Evolutionary conservation across 2,329 filamentous ascomycete genomes (phyloP).

Genomic region (Venturia nashicola): DNA sequence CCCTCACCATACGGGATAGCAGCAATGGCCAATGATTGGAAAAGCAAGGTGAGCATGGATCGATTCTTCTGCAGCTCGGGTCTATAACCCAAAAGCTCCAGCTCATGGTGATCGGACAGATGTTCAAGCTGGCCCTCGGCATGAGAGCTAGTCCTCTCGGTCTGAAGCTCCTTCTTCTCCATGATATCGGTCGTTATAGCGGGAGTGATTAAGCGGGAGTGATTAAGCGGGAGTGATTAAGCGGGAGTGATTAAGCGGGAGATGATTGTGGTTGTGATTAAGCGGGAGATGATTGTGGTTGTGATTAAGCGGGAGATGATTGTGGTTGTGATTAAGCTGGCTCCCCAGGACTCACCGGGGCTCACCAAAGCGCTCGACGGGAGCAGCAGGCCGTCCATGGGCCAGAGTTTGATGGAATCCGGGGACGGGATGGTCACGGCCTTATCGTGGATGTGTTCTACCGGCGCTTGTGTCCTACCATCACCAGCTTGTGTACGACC

Average conservation of each 20-base stretch:
- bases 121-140: not conserved
- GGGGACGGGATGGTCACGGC: not conserved
- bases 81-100: slow-evolving; percentile 57
- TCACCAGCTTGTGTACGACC: too few relatives aligned
- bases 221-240: too few relatives aligned
- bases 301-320: too few relatives aligned
- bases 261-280: too few relatives aligned
- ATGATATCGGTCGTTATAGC: not conserved
- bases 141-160: not conserved
- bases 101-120: slow-evolving; percentile 12
- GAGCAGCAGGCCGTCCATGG: not conserved
- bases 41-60: slow-evolving; percentile 55
- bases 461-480: not conserved
- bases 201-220: not conserved
- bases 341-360: too few relatives aligned
- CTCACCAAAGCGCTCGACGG: not conserved
- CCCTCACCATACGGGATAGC: slow-evolving; percentile 49
- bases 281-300: too few relatives aligned
- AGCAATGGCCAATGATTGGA: slow-evolving; percentile 60
- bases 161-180: not conserved
- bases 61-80: slow-evolving; percentile 53
- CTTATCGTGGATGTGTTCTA: not conserved
- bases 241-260: too few relatives aligned
- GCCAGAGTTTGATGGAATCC: not conserved
- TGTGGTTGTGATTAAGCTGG: not conserved